Base-by-base conservation (phyloP, 2,329 filamentous ascomycete genomes). In the Didymella glomerata region DNA sequence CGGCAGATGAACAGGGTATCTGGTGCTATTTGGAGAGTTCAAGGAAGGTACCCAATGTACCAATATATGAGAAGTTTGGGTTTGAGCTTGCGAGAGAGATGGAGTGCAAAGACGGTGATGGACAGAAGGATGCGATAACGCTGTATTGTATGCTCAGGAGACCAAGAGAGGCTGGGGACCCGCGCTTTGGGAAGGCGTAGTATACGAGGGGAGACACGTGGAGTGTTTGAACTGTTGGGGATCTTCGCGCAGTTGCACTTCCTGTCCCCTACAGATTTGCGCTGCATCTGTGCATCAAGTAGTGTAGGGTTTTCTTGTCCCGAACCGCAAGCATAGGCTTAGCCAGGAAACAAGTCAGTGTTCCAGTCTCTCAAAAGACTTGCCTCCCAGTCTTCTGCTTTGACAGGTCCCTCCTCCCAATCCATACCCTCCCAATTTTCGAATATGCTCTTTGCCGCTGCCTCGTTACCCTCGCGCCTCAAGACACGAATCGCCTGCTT, bases 21-120 rank as follows among this genome's bases (percentile, higher is more conserved):
- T 82, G 79, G 54, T 91, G 89, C 68, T 92, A 92, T 74, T 77
- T 92, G 57, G 90, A 92, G 75, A 90, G 88, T 30, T 89, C 86
- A 60, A 85, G 87, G 53, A 85, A 85, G 36, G 82, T 84, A 60
- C 90, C 90, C 0, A 92, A 92, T 67, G 83, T 90, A 71, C 80
- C 83, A 30, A 91, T 92, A 22, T 92, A 92, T 72, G 84, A 88
- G 65, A 83, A 24, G 57, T 84, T 91, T 81, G 90, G 89, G 5
- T 92, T 92, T 73, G 78, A 82, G 68, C 78, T 89, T 54, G 83
- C 82, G 8, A 86, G 83, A 70, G 85, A 89, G 69, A 88, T 92
- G 81, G 80, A 85, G 54, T 91, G 88, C 72, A 83, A 86, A 57
- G 88, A 90, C 68, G 81, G 83, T 2, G 85, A 85, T 3, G 84